phyloP scores from a whole-genome alignment of 805 yeast species.

The Yarrowia sp. region DNA sequence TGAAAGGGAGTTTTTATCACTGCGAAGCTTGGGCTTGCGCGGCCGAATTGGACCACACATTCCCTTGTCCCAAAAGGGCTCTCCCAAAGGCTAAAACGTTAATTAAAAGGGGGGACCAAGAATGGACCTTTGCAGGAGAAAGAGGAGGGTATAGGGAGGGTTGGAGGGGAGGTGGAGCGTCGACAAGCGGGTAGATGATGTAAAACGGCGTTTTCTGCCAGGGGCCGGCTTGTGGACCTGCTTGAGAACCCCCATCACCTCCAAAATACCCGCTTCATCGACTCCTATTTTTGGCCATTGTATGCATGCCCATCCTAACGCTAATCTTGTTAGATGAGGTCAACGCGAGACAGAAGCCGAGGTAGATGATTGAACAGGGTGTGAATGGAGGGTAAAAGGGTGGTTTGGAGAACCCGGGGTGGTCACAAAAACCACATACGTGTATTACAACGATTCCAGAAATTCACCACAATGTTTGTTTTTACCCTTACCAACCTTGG shows the following conservation, averaged over 20 bases:
- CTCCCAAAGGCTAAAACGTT: neutral
- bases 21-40: neutral
- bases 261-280: neutral
- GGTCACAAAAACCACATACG: neutral
- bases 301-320: constrained; percentile 6
- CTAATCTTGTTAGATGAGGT: constrained; percentile 10
- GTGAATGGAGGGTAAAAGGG: neutral
- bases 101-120: constrained; percentile 22
- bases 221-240: neutral
- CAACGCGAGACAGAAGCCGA: constrained; percentile 19
- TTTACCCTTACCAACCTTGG: neutral
- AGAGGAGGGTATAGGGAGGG: neutral
- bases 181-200: too few relatives aligned
- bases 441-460: neutral
- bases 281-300: constrained; percentile 25
- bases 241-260: neutral
- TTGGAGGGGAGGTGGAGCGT: neutral
- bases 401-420: neutral
- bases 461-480: neutral
- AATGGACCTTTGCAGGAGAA: neutral
- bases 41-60: constrained; percentile 24
- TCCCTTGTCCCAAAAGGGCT: constrained; percentile 27
- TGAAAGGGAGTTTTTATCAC: neutral
- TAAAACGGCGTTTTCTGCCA: neutral
- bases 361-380: neutral